Evolutionary conservation across 148 eudicot species (phyloP).

Genomic region (Tetragonia tetragonoides): DNA sequence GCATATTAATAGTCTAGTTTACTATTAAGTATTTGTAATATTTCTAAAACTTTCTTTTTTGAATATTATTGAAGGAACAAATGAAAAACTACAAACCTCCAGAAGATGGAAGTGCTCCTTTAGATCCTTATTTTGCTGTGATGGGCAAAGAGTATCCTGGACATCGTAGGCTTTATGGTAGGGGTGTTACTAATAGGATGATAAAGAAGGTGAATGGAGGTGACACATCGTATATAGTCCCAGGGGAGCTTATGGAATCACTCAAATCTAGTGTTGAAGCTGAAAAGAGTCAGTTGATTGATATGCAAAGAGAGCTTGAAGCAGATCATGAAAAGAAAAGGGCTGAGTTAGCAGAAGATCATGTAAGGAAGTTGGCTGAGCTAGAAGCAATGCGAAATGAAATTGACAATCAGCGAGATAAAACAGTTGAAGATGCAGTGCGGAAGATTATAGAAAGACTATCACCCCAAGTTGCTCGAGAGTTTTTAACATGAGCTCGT

Average conservation of each 20-base stretch:
- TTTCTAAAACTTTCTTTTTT: no score
- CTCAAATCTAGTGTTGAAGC: background rate
- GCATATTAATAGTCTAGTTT: background rate
- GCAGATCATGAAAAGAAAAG: constrained; percentile 12
- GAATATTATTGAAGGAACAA: no score
- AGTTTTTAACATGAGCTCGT: no score
- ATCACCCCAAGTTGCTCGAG: no score
- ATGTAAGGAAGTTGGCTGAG: no score
- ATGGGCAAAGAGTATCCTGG: constrained; percentile 17
- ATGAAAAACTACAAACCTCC: background rate
- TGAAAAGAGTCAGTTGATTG: background rate
- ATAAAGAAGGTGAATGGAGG: background rate
- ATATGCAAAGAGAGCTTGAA: background rate
- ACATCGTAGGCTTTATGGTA: constrained; percentile 2
- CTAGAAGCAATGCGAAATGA: no score
- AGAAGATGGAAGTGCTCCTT: background rate
- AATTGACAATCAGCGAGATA: no score
- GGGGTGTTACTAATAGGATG: constrained; percentile 11
- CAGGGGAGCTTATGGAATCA: background rate
- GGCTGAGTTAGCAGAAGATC: background rate
- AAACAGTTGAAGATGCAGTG: no score
- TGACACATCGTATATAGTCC: background rate
- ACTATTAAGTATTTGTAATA: background rate
- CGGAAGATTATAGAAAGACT: no score
- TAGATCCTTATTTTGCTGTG: background rate